Evolutionary conservation across 257 asterid species (phyloP).

Genomic region (Fraxinus pennsylvanica): DNA sequence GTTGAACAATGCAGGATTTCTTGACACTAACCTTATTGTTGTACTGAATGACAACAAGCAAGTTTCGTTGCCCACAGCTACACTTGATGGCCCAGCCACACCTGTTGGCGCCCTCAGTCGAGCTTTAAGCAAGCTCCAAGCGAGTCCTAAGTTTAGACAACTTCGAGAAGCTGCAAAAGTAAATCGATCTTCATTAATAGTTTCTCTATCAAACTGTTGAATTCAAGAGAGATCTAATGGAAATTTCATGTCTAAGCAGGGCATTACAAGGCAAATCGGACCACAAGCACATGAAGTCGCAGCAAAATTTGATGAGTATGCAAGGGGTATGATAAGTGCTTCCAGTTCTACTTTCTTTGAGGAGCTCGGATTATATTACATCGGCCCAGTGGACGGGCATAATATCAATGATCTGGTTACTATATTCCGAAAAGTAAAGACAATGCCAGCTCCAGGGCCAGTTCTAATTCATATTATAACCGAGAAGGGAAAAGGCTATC

Average conservation of each 20-base stretch:
- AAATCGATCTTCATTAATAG: not conserved
- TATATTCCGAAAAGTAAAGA: slow-evolving; percentile 44
- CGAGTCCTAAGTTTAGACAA: slow-evolving; percentile 47
- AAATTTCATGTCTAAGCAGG: slow-evolving; percentile 13
- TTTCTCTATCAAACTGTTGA: not conserved
- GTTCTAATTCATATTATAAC: slow-evolving; percentile 49
- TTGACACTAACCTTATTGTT: slow-evolving; percentile 45
- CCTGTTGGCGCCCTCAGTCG: slow-evolving; percentile 56
- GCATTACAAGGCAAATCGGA: slow-evolving; percentile 49
- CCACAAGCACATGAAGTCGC: slow-evolving; percentile 55
- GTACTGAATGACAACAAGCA: slow-evolving; percentile 47
- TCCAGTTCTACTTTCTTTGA: slow-evolving; percentile 49
- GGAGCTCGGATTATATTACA: slow-evolving; percentile 51
- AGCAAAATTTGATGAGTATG: slow-evolving; percentile 56
- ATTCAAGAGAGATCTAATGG: not conserved
- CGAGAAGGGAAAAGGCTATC: slow-evolving; percentile 55
- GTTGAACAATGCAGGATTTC: slow-evolving; percentile 53
- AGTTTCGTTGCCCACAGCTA: slow-evolving; percentile 51
- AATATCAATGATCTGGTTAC: slow-evolving; percentile 42
- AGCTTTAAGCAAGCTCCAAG: slow-evolving; percentile 47
- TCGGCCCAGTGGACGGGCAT: slow-evolving; percentile 53
- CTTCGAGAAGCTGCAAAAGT: slow-evolving; percentile 56
- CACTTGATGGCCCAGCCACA: slow-evolving; percentile 51
- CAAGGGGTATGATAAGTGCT: slow-evolving; percentile 52
- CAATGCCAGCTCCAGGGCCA: slow-evolving; percentile 52